A percentile compares a stretch with the other conserved stretches of the same genome.
Conservation (phyloP, 169 alveolate genomes). For the Perkinsus olseni region DNA sequence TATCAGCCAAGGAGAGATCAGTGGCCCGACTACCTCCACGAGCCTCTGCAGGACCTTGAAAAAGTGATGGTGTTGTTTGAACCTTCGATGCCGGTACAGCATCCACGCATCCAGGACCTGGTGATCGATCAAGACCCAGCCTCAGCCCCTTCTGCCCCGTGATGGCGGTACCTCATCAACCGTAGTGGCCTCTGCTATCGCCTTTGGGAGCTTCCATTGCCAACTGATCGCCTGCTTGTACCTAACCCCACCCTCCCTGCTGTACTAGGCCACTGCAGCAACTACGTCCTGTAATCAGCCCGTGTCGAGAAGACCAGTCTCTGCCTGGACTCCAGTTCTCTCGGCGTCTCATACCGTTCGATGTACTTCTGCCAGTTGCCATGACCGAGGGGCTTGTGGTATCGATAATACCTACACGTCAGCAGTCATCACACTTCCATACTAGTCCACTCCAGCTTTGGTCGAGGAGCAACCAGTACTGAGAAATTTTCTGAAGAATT, state of each 20-base stretch:
- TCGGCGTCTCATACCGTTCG: not conserved
- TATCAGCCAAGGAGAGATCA: not conserved
- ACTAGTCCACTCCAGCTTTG: no score
- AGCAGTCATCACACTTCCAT: no score
- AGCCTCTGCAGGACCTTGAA: not conserved
- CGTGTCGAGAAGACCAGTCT: not conserved
- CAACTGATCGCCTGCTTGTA: not conserved
- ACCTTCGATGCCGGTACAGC: not conserved
- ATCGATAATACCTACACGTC: not conserved
- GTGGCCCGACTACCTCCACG: not conserved
- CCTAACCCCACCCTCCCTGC: not conserved
- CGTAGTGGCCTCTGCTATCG: not conserved
- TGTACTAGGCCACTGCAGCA: not conserved
- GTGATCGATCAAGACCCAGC: not conserved
- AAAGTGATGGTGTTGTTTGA: not conserved
- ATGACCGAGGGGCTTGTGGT: not conserved
- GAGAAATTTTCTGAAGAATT: no score
- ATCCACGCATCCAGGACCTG: not conserved
- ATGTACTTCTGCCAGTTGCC: not conserved
- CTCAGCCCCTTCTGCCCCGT: not conserved
- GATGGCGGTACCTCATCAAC: not conserved
- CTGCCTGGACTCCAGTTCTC: not conserved
- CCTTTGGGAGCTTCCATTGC: not conserved
- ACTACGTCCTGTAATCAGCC: not conserved
- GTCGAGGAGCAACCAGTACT: no score